Evolutionary conservation across 345 rosid species (phyloP).

Genomic region (Linum lewisii): DNA sequence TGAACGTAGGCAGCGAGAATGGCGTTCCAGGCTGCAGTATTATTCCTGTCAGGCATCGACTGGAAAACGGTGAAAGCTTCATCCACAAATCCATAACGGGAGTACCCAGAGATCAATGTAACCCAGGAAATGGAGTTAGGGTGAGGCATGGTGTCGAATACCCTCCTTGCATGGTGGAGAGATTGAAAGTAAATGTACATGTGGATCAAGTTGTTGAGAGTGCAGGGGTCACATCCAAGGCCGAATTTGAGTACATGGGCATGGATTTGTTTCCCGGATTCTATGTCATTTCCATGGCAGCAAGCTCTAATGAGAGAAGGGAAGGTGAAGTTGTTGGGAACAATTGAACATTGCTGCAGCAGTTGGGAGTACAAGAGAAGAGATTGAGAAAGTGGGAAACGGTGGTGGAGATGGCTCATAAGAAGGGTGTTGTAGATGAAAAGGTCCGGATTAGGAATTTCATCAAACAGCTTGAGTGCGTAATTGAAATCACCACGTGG

Average conservation of each 20-base stretch:
- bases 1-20: slow-evolving; percentile 38
- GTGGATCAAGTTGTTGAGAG: slow-evolving; percentile 33
- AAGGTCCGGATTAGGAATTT: slow-evolving; percentile 29
- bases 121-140: slow-evolving; percentile 32
- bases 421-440: slow-evolving; percentile 33
- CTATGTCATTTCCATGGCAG: slow-evolving; percentile 12
- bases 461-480: slow-evolving; percentile 27
- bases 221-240: slow-evolving; percentile 20
- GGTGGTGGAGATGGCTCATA: slow-evolving; percentile 19
- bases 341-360: slow-evolving; percentile 22
- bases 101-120: slow-evolving; percentile 36
- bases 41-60: slow-evolving; percentile 29
- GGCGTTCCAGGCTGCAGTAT: slow-evolving; percentile 37
- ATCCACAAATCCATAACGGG: slow-evolving; percentile 33
- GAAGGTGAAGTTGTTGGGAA: slow-evolving; percentile 32
- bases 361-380: slow-evolving; percentile 21
- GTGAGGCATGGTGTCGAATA: slow-evolving; percentile 20
- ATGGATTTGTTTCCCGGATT: slow-evolving; percentile 32
- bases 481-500: slow-evolving; percentile 20
- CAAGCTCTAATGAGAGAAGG: slow-evolving; percentile 33
- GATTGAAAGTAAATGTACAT: slow-evolving; percentile 28
- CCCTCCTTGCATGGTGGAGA: slow-evolving; percentile 30
- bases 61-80: slow-evolving; percentile 31
- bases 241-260: slow-evolving; percentile 38
- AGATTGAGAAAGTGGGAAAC: slow-evolving; percentile 16